Evolutionary conservation across 2,329 filamentous ascomycete genomes (phyloP), one percentile per base, ranked within the genome.

Genomic region (Alternaria triticina): DNA sequence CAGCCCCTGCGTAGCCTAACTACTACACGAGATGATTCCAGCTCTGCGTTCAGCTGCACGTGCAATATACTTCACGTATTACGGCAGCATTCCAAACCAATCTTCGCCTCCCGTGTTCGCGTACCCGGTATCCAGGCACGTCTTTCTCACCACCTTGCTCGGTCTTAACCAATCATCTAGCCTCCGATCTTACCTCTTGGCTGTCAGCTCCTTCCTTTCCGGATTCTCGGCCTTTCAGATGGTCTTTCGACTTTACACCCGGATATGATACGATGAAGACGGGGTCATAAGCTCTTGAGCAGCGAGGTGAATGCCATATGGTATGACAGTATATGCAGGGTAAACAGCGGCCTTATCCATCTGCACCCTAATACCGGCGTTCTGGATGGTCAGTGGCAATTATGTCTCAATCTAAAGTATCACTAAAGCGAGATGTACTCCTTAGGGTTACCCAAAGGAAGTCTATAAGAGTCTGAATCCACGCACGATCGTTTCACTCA

Each of bases 1-100:
- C 47, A 27, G 15, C 11, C 5, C 11, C 15, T 12, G 65, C 27
- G 12, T 47, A 20, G 50, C 44, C 47, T 51, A 23, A 49, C 30
- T 44, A 54, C n/a, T 25, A 56, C 58, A 59, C 65, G 40, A 30
- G 49, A 59, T 55, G 56, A 51, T 62, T 56, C 60, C 62, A 36
- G 49, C 52, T 54, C 10, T 33, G 49, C 11, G 36, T 11, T 23
- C 44, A 56, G 9, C 58, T 74, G 66, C 64, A 67, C 13, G 58
- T 61, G 68, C 59, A 76, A 76, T 76, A 68, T 74, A 68, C 36
- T 47, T 15, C 45, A 61, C 57, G 62, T 68, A 69, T 68, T 64
- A 56, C 45, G 60, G 62, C 62, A 69, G 62, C 59, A 49, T 52
- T 64, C 20, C 49, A 47, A 47, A 46, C 22, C 43, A 61, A 54